These are phyloP conservation scores for Colletotrichum sp. DNA, from an alignment of 2,329 filamentous ascomycete species.

Conservation along the genomic window DNA sequence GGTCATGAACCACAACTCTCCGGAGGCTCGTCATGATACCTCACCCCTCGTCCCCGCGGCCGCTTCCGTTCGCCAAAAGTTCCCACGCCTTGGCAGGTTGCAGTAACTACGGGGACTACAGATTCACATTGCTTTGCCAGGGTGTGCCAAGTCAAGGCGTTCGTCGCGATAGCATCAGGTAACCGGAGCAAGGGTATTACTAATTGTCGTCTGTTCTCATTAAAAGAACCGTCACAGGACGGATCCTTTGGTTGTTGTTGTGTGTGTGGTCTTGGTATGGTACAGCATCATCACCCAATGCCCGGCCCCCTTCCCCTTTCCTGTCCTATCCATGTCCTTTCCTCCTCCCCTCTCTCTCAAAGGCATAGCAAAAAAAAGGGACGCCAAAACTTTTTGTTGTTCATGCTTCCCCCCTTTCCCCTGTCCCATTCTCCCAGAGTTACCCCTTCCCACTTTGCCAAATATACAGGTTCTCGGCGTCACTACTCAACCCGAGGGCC, in stretches of 20 bases:
- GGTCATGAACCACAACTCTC: background rate
- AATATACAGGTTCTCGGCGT: constrained; percentile 11
- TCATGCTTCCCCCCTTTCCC: constrained; percentile 18
- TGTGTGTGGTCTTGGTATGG: constrained; percentile 19
- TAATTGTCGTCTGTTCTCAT: constrained; percentile 19
- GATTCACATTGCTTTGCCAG: background rate
- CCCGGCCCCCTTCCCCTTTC: background rate
- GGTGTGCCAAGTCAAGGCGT: background rate
- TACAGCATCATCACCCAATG: constrained; percentile 19
- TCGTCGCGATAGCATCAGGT: background rate
- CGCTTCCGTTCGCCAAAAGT: background rate
- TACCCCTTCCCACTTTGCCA: constrained; percentile 1
- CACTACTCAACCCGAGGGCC: background rate
- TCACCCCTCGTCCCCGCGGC: background rate
- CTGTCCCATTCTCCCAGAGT: constrained; percentile 1
- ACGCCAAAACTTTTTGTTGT: constrained; percentile 20
- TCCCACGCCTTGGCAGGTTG: background rate
- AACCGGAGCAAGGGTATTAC: background rate
- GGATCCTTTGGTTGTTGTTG: constrained; percentile 13
- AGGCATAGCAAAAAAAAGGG: constrained; percentile 15
- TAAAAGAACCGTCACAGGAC: constrained; percentile 8
- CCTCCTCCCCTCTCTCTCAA: background rate
- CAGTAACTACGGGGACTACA: background rate
- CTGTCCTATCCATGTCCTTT: background rate
- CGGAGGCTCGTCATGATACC: background rate